These are phyloP conservation scores for Verticillium longisporum DNA, from an alignment of 2,329 filamentous ascomycete species.

Conservation along the genomic window DNA sequence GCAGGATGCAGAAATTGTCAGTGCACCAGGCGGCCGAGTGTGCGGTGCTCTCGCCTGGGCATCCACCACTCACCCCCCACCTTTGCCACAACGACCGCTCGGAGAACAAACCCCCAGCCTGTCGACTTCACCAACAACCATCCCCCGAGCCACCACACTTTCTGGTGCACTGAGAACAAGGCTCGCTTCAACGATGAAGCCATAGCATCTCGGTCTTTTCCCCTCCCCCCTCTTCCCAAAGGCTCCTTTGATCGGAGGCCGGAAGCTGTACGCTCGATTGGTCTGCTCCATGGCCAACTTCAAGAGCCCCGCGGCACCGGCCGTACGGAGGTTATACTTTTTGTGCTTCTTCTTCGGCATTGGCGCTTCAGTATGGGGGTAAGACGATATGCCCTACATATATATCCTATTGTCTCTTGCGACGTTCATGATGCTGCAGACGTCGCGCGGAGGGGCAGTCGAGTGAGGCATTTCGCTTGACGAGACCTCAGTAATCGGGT, in stretches of 20 bases:
- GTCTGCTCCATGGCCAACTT: conserved; percentile 11
- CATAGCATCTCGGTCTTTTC: no score
- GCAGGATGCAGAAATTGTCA: neutral
- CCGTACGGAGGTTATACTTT: conserved; percentile 32
- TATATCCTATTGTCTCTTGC: neutral
- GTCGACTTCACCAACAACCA: neutral
- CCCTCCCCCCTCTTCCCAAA: neutral
- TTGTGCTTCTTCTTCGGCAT: conserved; percentile 46
- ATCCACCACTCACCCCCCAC: neutral
- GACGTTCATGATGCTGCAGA: neutral
- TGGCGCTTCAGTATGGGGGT: conserved; percentile 52
- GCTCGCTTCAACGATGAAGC: no score
- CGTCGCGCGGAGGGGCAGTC: neutral
- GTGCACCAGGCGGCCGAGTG: neutral
- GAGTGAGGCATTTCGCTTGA: neutral
- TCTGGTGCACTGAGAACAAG: no score
- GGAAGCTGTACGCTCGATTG: neutral
- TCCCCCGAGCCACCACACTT: no score
- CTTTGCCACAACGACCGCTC: neutral
- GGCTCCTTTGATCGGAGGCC: no score
- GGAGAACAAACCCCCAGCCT: neutral
- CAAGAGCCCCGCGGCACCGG: conserved; percentile 15
- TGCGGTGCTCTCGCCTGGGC: neutral
- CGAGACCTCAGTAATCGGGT: no score
- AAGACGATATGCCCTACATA: conserved; percentile 12